Evolutionary conservation across 306 rosid species (phyloP).

Genomic region (Sindora glabra): DNA sequence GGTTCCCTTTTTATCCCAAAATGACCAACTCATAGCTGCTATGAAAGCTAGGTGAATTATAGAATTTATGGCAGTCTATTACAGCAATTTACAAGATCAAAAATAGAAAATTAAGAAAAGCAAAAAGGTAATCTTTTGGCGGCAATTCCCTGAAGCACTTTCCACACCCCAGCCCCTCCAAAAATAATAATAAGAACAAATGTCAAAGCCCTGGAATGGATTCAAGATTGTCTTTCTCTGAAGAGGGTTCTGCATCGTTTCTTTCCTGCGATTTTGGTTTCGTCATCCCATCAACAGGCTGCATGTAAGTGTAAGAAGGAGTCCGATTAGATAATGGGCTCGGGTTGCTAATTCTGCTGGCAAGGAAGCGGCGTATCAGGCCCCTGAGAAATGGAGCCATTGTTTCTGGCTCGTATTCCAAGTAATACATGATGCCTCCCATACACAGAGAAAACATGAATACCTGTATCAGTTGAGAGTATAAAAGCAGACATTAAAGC

Average conservation of each 20-base stretch:
- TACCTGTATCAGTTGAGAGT: conserved; percentile 40
- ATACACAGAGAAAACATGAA: conserved; percentile 73
- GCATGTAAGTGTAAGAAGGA: conserved; percentile 53
- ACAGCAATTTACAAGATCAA: too few relatives aligned
- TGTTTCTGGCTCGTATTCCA: conserved; percentile 88
- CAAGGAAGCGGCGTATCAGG: conserved; percentile 87
- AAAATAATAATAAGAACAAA: too few relatives aligned
- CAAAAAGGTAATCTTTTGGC: too few relatives aligned
- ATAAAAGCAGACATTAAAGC: conserved; percentile 6
- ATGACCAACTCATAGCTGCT: too few relatives aligned
- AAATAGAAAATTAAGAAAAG: too few relatives aligned
- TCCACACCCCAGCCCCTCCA: too few relatives aligned
- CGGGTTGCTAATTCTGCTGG: conserved; percentile 89
- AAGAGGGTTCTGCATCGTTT: conserved; percentile 36
- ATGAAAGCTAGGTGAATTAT: too few relatives aligned
- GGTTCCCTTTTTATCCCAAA: too few relatives aligned
- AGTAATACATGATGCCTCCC: conserved; percentile 98
- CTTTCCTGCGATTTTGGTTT: conserved; percentile 38
- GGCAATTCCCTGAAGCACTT: too few relatives aligned
- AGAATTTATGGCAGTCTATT: too few relatives aligned
- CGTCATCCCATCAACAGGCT: conserved; percentile 50
- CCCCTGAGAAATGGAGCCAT: conserved; percentile 94
- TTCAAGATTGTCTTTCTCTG: conserved; percentile 75
- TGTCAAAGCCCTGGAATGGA: conserved; percentile 85
- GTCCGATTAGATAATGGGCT: conserved; percentile 32